A percentile compares a stretch with the other conserved stretches of the same genome.
These are phyloP conservation scores for Aspergillus cristatus DNA, from an alignment of 495 filamentous ascomycete genomes.

Conservation along the genomic window DNA sequence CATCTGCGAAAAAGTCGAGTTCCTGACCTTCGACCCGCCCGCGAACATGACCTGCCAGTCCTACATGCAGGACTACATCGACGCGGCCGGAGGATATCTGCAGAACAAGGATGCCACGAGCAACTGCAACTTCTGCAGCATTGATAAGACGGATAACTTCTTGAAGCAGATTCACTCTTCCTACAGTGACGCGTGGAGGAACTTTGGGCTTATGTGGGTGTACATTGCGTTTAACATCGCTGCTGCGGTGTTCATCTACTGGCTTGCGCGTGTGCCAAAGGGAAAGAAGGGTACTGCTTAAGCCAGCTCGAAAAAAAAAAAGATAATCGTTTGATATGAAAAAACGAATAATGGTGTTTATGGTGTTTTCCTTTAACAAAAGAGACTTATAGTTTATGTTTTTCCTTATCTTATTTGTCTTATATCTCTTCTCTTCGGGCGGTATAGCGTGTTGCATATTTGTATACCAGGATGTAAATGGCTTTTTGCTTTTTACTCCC, in stretches of 20 bases:
- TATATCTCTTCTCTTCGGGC: no score
- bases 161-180: slow-evolving; percentile 37
- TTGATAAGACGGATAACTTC: slow-evolving; percentile 53
- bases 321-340: no score
- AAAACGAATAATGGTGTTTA: no score
- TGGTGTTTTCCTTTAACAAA: no score
- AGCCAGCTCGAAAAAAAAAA: no score
- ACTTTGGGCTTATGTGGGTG: slow-evolving; percentile 58
- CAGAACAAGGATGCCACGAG: slow-evolving; percentile 36
- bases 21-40: slow-evolving; percentile 43
- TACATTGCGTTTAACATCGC: slow-evolving; percentile 67
- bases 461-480: no score
- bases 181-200: slow-evolving; percentile 58
- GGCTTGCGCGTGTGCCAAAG: slow-evolving; percentile 71
- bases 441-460: no score
- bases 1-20: slow-evolving; percentile 50
- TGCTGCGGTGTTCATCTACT: slow-evolving; percentile 66
- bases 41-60: slow-evolving; percentile 40
- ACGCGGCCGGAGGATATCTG: slow-evolving; percentile 45
- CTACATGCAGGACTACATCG: slow-evolving; percentile 48
- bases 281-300: no score
- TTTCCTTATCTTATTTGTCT: no score
- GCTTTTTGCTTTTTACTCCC: no score
- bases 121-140: slow-evolving; percentile 55
- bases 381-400: no score